phyloP scores from a whole-genome alignment of 2,329 filamentous ascomycete genomes.

The Neonectria hederae region DNA sequence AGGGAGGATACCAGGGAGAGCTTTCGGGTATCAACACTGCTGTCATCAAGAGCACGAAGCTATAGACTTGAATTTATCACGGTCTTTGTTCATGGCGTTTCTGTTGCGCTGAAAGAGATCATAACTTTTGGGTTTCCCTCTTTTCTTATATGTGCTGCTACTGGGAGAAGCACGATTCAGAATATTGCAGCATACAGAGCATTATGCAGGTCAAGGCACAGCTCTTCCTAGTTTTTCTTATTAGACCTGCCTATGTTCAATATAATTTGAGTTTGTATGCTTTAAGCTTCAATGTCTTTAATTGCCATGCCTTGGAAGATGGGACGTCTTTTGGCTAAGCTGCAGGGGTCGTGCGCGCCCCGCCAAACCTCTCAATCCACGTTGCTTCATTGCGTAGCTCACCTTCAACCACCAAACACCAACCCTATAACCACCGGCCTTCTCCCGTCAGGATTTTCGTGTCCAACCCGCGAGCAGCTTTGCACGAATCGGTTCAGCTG shows the following conservation, averaged over 20 bases:
- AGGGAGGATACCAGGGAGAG: conserved; percentile 90
- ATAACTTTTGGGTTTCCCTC: not conserved
- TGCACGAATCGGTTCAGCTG: conserved; percentile 10
- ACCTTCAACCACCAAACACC: conserved; percentile 14
- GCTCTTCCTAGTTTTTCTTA: not conserved
- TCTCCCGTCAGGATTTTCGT: not conserved
- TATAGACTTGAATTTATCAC: conserved; percentile 60
- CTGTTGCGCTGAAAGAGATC: not conserved
- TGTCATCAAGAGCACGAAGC: conserved; percentile 90
- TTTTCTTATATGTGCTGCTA: not conserved
- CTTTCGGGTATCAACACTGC: conserved; percentile 94
- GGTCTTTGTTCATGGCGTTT: conserved; percentile 29
- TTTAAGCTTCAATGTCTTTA: not conserved
- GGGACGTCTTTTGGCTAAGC: conserved; percentile 8
- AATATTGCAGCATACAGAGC: not conserved
- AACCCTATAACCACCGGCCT: conserved; percentile 16
- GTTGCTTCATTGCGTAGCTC: conserved; percentile 38
- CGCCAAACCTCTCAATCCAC: conserved; percentile 36
- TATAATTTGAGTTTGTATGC: not conserved
- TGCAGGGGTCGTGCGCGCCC: conserved; percentile 29
- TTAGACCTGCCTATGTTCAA: not conserved
- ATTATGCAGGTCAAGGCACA: not conserved
- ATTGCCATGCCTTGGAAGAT: not conserved
- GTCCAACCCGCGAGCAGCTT: conserved; percentile 8
- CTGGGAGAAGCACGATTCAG: not conserved